Conservation (phyloP, 2,329 filamentous ascomycete species). For the Alternaria ethzedia region DNA sequence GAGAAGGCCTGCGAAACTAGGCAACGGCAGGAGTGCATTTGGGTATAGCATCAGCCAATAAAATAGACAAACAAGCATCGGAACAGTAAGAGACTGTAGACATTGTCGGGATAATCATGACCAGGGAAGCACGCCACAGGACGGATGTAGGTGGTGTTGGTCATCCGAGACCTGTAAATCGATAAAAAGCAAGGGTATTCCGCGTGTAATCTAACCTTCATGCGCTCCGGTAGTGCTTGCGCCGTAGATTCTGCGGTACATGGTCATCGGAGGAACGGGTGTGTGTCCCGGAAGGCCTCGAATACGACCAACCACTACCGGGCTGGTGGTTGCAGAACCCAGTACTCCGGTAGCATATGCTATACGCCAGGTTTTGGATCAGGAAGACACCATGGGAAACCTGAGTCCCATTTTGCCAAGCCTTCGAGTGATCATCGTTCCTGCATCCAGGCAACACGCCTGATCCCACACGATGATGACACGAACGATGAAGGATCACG, state of each 20-base stretch:
- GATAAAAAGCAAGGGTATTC: background rate
- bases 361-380: background rate
- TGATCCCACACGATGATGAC: background rate
- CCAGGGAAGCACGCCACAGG: background rate
- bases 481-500: background rate
- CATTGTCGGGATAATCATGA: background rate
- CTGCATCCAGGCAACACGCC: constrained; percentile 5
- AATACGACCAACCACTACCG: constrained; percentile 14
- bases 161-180: background rate
- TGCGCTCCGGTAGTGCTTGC: constrained; percentile 18
- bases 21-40: background rate
- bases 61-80: background rate
- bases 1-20: background rate
- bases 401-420: background rate
- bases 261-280: constrained; percentile 17
- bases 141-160: background rate
- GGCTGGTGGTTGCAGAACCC: constrained; percentile 10
- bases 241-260: constrained; percentile 12
- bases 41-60: background rate
- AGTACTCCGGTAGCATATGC: background rate
- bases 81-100: background rate
- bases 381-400: background rate
- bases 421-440: background rate
- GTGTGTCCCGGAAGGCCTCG: constrained; percentile 11
- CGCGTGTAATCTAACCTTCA: constrained; percentile 11